Base-by-base conservation (phyloP, 371 early-diverging fungal species). In the Rhizopus microsporus region DNA sequence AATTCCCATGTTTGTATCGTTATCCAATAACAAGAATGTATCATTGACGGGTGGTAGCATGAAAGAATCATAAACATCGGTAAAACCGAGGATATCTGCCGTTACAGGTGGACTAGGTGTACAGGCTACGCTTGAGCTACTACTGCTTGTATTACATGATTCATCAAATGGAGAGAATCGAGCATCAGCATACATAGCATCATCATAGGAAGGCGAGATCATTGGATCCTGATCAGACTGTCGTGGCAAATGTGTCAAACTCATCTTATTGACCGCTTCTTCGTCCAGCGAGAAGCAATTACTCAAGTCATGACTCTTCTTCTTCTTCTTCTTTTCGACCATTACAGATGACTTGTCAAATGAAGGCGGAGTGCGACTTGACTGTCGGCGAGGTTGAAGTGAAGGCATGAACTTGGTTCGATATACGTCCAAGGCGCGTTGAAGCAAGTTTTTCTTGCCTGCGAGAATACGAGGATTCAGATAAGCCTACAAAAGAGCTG, bases 271-370 rank as follows among this genome's bases (percentile, higher is more conserved):
- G 7, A 13, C 38, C 42, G 55, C 58, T 57, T 72, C 72, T 23
- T 74, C 77, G 62, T 65, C 70, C 68, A 74, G 70, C 65, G 74
- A 77, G 67, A 77, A 73, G 48, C 74, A 77, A 54, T 73, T 69
- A 29, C 65, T 65, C 57, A 77, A 73, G 40, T 71, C 71, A 30
- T 71, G 63, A 35, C 40, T 55, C 46, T 54, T 62, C 10, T 5
- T 34, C 23, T 46, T 59, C 33, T 53, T 53, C 35, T 60, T 65
- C 32, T 64, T 55, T 32, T 60, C 67, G 51, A 62, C 57, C 15
- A 57, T 34, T n/a, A 61, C 66, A 15, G 39, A 64, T 23, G 23
- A 23, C 23, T 37, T 37, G 38, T 37, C 38, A 37, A 37, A 37
- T 7, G 38, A 51, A 8, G 73, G 60, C 3, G 78, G 65, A 33